Evolutionary conservation across 2,329 filamentous ascomycete species (phyloP).

Genomic region (Colletotrichum chlorophyti): DNA sequence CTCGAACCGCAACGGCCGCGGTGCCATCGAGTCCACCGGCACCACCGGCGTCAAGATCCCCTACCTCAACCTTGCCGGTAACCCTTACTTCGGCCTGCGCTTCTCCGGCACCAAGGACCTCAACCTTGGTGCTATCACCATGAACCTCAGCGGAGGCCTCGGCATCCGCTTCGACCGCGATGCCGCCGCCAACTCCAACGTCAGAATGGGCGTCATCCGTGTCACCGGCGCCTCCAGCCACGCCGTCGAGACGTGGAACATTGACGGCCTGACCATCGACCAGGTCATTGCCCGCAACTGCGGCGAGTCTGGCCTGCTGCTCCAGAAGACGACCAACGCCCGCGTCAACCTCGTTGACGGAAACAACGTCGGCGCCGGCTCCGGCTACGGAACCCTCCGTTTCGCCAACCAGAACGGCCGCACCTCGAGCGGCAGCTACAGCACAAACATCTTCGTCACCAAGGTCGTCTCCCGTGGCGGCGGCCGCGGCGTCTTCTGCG

Average conservation of each 20-base stretch:
- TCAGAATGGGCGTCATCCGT: conserved; percentile 58
- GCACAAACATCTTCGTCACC: conserved; percentile 59
- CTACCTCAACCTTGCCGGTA: conserved; percentile 63
- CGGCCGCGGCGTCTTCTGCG: conserved; percentile 64
- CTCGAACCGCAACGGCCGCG: conserved; percentile 47
- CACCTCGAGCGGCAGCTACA: conserved; percentile 54
- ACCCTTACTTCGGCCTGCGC: conserved; percentile 62
- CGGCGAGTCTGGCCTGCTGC: conserved; percentile 62
- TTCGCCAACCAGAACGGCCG: conserved; percentile 64
- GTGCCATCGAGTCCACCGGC: conserved; percentile 60
- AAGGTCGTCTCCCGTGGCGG: conserved; percentile 62
- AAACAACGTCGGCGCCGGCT: conserved; percentile 58
- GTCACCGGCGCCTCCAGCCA: conserved; percentile 62
- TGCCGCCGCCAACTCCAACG: conserved; percentile 56
- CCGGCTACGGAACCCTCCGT: conserved; percentile 62
- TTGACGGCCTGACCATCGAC: conserved; percentile 58
- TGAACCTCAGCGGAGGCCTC: conserved; percentile 61
- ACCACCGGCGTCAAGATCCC: conserved; percentile 58
- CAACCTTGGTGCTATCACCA: conserved; percentile 56
- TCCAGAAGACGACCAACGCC: conserved; percentile 60
- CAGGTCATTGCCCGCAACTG: conserved; percentile 59
- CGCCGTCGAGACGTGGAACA: conserved; percentile 66
- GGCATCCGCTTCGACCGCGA: conserved; percentile 66
- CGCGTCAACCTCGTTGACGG: conserved; percentile 61
- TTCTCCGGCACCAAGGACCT: conserved; percentile 60